Conservation (phyloP, 2,329 filamentous ascomycete genomes). For the Ophiocordyceps australis region DNA sequence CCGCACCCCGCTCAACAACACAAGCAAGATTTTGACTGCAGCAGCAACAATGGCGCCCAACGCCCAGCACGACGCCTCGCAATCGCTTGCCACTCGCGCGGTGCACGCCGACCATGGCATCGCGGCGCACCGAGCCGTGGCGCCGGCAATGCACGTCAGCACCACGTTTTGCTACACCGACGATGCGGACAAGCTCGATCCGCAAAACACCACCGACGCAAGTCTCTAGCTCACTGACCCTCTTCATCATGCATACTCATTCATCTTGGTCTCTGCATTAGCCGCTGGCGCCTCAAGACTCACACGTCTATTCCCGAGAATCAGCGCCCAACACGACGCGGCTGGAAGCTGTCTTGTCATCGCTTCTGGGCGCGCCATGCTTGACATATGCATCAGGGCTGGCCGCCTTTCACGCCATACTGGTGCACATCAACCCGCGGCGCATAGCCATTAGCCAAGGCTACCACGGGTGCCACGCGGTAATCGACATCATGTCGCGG, state of each 20-base stretch:
- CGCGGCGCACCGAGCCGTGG: conserved; percentile 59
- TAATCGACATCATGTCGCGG: conserved; percentile 54
- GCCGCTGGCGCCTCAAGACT: conserved; percentile 33
- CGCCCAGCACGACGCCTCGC: conserved; percentile 7
- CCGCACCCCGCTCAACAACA: no score
- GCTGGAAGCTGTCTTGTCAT: conserved; percentile 65
- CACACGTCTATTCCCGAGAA: conserved; percentile 71
- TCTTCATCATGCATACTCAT: no score
- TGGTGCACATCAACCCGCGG: conserved; percentile 70
- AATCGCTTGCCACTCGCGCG: conserved; percentile 48
- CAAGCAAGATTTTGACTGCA: no score
- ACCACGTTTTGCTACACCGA: conserved; percentile 74
- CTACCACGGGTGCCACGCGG: conserved; percentile 89
- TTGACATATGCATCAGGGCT: conserved; percentile 76
- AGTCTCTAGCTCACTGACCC: no score
- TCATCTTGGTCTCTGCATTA: no score
- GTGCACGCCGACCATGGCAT: conserved; percentile 70
- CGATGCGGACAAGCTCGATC: conserved; percentile 46
- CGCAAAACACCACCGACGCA: conserved; percentile 36
- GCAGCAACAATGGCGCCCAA: no score
- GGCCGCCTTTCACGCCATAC: conserved; percentile 70
- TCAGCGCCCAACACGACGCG: conserved; percentile 66
- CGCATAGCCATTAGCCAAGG: conserved; percentile 68
- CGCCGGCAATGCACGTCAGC: conserved; percentile 76
- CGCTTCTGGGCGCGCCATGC: conserved; percentile 49